phyloP scores from a whole-genome alignment of 164 flowering plant species.

The Aristolochia contorta region DNA sequence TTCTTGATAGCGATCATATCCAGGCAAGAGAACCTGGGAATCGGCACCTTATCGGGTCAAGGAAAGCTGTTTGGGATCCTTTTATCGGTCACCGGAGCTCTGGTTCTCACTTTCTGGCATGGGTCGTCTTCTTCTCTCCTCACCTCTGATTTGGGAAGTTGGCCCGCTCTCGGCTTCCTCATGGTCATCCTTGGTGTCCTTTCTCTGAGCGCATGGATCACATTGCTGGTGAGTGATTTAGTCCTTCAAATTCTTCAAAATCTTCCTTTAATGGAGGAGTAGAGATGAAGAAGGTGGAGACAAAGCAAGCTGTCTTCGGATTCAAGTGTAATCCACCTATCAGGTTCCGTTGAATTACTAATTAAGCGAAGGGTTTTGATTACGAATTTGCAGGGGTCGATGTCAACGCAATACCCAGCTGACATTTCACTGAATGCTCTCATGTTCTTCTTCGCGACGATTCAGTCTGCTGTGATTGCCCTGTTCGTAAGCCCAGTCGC shows the following conservation, averaged over 20 bases:
- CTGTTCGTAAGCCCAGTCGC: not conserved
- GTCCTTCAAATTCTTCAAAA: too few relatives aligned
- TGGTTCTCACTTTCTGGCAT: too few relatives aligned
- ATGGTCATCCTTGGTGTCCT: not conserved
- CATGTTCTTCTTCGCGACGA: conserved; percentile 8
- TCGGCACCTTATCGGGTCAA: too few relatives aligned
- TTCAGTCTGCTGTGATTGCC: conserved; percentile 2
- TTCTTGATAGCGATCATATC: too few relatives aligned
- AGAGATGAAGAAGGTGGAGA: too few relatives aligned
- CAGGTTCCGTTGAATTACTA: not conserved
- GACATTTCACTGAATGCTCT: conserved; percentile 1
- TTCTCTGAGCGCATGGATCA: not conserved
- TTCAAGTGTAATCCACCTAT: not conserved
- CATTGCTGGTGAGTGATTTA: not conserved
- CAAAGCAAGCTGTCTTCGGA: not conserved
- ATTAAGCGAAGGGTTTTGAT: too few relatives aligned
- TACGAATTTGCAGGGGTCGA: conserved; percentile 1
- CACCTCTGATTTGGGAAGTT: not conserved
- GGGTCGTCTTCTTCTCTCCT: too few relatives aligned
- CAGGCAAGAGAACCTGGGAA: too few relatives aligned
- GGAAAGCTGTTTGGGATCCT: too few relatives aligned
- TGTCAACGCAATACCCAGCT: conserved; percentile 1
- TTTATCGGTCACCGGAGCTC: too few relatives aligned
- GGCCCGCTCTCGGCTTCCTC: not conserved
- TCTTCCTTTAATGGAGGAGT: too few relatives aligned